Conservation (phyloP, 2,329 filamentous ascomycete species). For the Tolypocladium tropicale region DNA sequence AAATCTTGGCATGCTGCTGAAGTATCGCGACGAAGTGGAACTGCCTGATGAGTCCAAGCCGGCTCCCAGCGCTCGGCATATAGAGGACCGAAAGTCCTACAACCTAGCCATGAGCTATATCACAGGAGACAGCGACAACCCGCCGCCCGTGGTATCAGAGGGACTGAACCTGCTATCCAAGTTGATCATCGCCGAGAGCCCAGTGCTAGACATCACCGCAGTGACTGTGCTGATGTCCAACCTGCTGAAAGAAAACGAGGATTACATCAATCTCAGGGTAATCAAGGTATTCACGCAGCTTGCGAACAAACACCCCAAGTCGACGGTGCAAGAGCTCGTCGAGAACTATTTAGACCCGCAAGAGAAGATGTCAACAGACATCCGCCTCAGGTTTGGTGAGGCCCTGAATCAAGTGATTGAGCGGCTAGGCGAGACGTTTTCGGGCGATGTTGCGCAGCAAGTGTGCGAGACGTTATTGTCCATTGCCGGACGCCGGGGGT, state of each 20-base stretch:
- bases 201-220: conserved; percentile 56
- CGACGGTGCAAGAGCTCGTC: conserved; percentile 51
- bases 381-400: conserved; percentile 59
- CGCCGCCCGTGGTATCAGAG: conserved; percentile 56
- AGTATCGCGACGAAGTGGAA: conserved; percentile 44
- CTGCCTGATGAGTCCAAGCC: conserved; percentile 26
- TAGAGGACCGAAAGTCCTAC: conserved; percentile 53
- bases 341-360: conserved; percentile 57
- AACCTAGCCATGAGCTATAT: conserved; percentile 55
- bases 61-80: conserved; percentile 33
- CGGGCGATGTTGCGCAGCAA: conserved; percentile 38
- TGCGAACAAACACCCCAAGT: conserved; percentile 49
- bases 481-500: conserved; percentile 52
- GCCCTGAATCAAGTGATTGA: conserved; percentile 55
- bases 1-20: conserved; percentile 45
- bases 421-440: conserved; percentile 44
- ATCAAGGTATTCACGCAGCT: conserved; percentile 56
- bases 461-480: conserved; percentile 51
- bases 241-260: conserved; percentile 55
- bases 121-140: conserved; percentile 44
- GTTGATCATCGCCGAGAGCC: conserved; percentile 43
- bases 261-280: conserved; percentile 61
- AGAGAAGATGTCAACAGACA: conserved; percentile 50
- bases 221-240: conserved; percentile 53
- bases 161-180: conserved; percentile 50